Base-by-base conservation (phyloP, 2,329 filamentous ascomycete species). In the Aureobasidium sp. region DNA sequence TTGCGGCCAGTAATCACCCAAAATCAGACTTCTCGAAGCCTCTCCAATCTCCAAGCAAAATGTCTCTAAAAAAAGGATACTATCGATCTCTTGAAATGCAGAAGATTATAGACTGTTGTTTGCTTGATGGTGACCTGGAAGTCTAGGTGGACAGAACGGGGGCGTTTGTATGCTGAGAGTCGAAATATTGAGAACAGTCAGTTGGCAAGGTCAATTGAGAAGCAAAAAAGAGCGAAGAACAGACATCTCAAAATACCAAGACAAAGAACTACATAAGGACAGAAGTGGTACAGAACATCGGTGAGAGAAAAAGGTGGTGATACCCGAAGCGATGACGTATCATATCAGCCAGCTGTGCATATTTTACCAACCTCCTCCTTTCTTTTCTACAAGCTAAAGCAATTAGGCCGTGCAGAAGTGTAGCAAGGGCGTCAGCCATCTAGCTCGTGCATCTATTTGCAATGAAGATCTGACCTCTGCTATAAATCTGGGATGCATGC, bases 231-330 rank as follows among this genome's bases (percentile, higher is more conserved):
- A 29, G 12, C 27, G 12, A 29, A 12, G 7, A 29, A 29, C 27
- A 29, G 27, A 29, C 27, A 4, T 8, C 3, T 14, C 3, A 35
- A 2, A 35, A 16, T 11, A 16, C 32, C n/a, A 16, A 2, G 24
- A 38, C 17, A 29, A 11, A 3, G 12, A 38, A 38, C 24, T 47
- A 38, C 38, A 49, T 49, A 25, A 21, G 29, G 22, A 34, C 6
- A 49, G 16, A 49, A 38, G 45, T 49, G 7, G 45, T 49, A 49
- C 45, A 29, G 35, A 49, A 49, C 32, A 49, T 49, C 45, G 45
- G 45, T 49, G 45, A 49, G 25, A 14, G 27, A 49, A 29, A n/a
- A 37, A 37, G 45, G 17, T 49, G 11, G 34, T 49, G 45, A 38
- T 49, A 29, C 34, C 32, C 45, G 34, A 49, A 34, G 7, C 30